These are phyloP conservation scores for Erodium maritimum DNA, from an alignment of 345 rosid genomes.

Conservation along the genomic window DNA sequence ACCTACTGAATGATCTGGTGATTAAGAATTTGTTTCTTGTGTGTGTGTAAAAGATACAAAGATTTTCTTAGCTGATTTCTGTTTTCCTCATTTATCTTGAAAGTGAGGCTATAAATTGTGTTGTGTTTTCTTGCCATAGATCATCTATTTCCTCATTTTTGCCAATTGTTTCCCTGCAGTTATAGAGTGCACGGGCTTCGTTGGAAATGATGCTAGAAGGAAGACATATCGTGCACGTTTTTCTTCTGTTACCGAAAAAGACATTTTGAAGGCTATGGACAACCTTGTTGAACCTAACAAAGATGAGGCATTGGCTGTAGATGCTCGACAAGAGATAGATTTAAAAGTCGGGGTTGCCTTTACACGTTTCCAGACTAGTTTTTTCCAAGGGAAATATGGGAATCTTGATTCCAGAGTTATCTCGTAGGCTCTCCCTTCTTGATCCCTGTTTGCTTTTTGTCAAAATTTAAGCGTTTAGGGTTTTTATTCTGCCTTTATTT, in stretches of 20 bases:
- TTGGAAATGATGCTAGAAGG: constrained; percentile 40
- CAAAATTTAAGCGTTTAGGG: no score
- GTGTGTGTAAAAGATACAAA: no score
- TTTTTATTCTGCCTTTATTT: no score
- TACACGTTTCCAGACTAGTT: constrained; percentile 86
- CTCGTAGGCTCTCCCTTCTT: constrained; percentile 55
- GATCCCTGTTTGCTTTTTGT: constrained; percentile 3
- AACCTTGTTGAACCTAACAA: constrained; percentile 74
- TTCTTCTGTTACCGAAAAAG: constrained; percentile 95
- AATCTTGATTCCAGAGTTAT: constrained; percentile 87
- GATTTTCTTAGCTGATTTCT: neutral
- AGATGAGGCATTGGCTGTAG: constrained; percentile 88
- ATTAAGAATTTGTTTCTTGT: no score
- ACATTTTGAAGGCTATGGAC: constrained; percentile 76
- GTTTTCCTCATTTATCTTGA: neutral
- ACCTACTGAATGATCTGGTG: no score
- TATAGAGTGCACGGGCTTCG: constrained; percentile 69
- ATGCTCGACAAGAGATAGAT: constrained; percentile 99
- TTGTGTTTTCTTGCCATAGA: no score
- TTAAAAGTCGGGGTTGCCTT: constrained; percentile 98
- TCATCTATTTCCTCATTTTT: neutral
- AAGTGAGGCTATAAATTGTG: no score
- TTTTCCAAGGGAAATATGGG: constrained; percentile 94
- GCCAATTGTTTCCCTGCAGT: constrained; percentile 28
- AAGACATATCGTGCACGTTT: constrained; percentile 69